Evolutionary conservation across 352 stramenopile genomes (phyloP), one percentile per base, ranked within the genome.

Genomic region (Chrysophaeum taylorii): DNA sequence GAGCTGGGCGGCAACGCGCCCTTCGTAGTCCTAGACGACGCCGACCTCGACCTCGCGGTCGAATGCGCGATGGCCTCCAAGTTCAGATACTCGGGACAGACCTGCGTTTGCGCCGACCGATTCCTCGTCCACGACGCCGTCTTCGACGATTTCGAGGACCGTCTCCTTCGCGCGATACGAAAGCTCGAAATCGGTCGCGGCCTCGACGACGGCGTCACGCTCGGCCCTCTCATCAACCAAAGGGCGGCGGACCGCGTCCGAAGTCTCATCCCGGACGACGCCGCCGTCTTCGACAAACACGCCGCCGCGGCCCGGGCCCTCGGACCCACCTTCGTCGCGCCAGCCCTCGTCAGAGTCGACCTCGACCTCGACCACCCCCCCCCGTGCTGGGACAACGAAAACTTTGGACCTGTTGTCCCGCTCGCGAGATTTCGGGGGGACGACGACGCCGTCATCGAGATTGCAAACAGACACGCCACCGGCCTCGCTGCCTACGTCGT

Each of bases 211-310:
- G 79, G 68, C 14, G 77, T 82, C 29, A 86, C 85, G 27, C 84
- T 98, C 63, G 95, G 93, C 1, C 94, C 94, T n/a, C 71, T 99
- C 0, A 97, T 99, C 72, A 93, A 92, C 37, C 71, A 71, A 18
- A 76, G 84, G 29, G 93, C 91, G 29, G 88, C 94, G 64, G 73
- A 92, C 31, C 95, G 79, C 66, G 78, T 92, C 15, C 64, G 76
- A 80, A 82, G 70, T 74, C 66, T 64, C 37, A 61, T 75, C 39
- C 75, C 88, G 1, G 88, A 98, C 33, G 75, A 90, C 16, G 86
- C 94, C 50, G 92, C 93, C 14, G 68, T 97, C 0, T 76, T 76
- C n/a, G 88, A 97, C 38, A 94, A 94, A 2, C 93, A 93, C 0
- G 87, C 75, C 41, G 80, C 84, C 68, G 75, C 97, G 0, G 69